A percentile compares a stretch with the other conserved stretches of the same genome.
phyloP scores from a whole-genome alignment of 2,329 filamentous ascomycete genomes.

The Stromatinia cepivora region DNA sequence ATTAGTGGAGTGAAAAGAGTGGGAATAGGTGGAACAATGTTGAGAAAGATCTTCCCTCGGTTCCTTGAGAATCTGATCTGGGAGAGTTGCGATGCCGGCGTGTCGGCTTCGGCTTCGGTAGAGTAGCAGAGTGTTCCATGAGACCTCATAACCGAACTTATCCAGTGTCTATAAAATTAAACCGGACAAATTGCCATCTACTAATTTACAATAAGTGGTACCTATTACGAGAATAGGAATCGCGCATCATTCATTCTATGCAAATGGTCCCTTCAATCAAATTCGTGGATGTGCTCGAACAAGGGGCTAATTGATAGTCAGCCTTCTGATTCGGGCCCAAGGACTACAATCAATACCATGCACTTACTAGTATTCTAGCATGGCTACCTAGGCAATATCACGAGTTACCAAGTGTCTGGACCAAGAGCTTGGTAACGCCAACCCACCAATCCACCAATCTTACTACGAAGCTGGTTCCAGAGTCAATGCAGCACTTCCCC shows the following conservation, averaged over 20 bases:
- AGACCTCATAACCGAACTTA: constrained; percentile 5
- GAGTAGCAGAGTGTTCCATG: background rate
- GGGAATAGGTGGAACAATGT: constrained; percentile 8
- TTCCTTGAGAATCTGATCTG: background rate
- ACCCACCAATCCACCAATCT: background rate
- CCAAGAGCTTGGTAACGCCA: constrained; percentile 11
- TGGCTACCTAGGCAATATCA: background rate
- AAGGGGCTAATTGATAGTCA: background rate
- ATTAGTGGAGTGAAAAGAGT: constrained; percentile 1
- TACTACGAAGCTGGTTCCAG: constrained; percentile 4
- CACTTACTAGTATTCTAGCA: background rate
- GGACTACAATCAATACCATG: background rate
- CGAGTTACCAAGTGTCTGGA: constrained; percentile 1
- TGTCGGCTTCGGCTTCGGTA: constrained; percentile 15
- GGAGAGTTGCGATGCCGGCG: constrained; percentile 8
- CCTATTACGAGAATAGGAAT: background rate
- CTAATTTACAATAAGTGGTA: background rate
- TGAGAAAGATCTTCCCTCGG: constrained; percentile 12
- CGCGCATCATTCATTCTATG: no score
- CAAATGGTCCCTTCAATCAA: background rate
- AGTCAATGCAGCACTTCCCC: background rate
- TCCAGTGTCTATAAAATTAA: background rate
- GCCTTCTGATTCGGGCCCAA: constrained; percentile 1
- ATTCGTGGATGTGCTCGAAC: background rate
- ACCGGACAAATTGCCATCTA: background rate